Percentiles rank a stretch among this genome's conserved stretches.
Conservation (phyloP, 495 filamentous ascomycete genomes). For the Tricharina praecox region DNA sequence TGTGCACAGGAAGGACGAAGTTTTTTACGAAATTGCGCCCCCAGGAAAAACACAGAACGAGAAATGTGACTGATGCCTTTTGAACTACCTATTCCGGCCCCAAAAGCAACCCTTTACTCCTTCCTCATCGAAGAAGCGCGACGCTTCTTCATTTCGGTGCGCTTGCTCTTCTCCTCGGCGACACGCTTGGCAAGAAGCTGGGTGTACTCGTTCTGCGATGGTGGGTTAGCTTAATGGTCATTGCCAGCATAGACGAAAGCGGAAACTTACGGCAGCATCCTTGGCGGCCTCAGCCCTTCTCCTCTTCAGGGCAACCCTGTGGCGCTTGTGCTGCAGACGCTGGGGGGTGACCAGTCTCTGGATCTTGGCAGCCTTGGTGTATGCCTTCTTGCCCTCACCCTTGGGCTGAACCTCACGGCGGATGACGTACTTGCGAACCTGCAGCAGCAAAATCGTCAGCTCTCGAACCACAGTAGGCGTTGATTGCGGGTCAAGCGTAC, state of each 20-base stretch:
- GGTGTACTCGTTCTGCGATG: constrained; percentile 67
- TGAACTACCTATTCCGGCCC: too few species aligned
- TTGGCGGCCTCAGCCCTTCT: constrained; percentile 83
- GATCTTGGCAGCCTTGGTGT: constrained; percentile 99
- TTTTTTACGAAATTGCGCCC: too few species aligned
- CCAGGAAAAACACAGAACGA: too few species aligned
- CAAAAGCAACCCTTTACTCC: constrained; percentile 40
- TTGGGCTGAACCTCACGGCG: constrained; percentile 91
- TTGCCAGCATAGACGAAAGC: background rate
- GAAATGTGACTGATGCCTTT: too few species aligned
- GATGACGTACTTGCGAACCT: constrained; percentile 98
- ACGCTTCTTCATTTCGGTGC: constrained; percentile 83
- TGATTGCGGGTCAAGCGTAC: too few species aligned
- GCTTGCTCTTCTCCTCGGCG: constrained; percentile 77
- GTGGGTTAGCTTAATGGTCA: constrained; percentile 22
- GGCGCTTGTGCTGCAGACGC: constrained; percentile 98
- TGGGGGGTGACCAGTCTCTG: constrained; percentile 98
- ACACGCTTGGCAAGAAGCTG: constrained; percentile 88
- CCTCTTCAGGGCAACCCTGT: constrained; percentile 92
- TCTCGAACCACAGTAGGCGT: too few species aligned
- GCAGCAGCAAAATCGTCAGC: constrained; percentile 16
- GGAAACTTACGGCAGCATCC: constrained; percentile 79
- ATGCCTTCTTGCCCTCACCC: constrained; percentile 85
- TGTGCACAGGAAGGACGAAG: too few species aligned
- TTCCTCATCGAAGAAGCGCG: constrained; percentile 91